Percentiles rank a stretch among this genome's conserved stretches.
Conservation (phyloP, 169 alveolate genomes). For the Plasmodium falciparum region DNA sequence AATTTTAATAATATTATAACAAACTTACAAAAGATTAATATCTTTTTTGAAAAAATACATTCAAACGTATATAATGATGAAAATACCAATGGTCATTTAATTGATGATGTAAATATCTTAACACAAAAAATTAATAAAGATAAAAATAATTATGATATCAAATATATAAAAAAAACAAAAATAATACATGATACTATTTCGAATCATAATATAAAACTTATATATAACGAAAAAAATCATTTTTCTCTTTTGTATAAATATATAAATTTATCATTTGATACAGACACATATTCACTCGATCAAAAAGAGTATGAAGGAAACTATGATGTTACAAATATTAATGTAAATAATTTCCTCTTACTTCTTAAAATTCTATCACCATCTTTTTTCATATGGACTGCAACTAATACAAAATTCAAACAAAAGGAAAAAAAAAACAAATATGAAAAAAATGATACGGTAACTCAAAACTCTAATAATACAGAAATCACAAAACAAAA, state of each 20-base stretch:
- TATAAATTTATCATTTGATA: slow-evolving; percentile 26
- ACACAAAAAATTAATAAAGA: too few relatives aligned
- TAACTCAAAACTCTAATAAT: not conserved
- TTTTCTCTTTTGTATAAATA: slow-evolving; percentile 12
- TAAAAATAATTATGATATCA: not conserved
- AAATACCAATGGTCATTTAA: too few relatives aligned
- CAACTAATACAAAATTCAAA: slow-evolving; percentile 6
- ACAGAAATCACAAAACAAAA: slow-evolving; percentile 2
- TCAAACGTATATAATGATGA: not conserved
- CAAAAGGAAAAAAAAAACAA: not conserved
- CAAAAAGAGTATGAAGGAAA: slow-evolving; percentile 26
- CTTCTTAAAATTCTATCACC: slow-evolving; percentile 70
- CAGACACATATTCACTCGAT: slow-evolving; percentile 27
- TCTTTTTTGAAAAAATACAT: slow-evolving; percentile 4
- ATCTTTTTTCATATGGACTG: slow-evolving; percentile 37
- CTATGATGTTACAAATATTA: slow-evolving; percentile 34
- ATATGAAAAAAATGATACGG: not conserved
- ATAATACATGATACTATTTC: slow-evolving; percentile 1
- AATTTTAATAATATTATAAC: not conserved
- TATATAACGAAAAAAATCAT: not conserved
- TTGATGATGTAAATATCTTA: too few relatives aligned
- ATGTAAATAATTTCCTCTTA: slow-evolving; percentile 58
- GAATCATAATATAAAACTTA: slow-evolving; percentile 22
- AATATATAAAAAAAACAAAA: not conserved
- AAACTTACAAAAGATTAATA: slow-evolving; percentile 18